phyloP scores from a whole-genome alignment of 192 early-diverging fungal species.

The Piromyces sp. region DNA sequence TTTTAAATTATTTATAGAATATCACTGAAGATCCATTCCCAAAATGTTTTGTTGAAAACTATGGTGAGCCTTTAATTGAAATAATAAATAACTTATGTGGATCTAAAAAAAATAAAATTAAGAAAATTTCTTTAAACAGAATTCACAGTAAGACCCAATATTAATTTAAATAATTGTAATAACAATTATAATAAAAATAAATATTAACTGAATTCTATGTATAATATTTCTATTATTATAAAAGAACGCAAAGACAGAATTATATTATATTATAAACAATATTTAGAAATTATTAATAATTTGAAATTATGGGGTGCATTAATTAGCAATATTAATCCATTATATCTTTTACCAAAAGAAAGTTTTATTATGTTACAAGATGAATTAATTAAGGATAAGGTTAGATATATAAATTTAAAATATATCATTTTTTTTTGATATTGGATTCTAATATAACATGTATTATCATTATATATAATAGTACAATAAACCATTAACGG shows the following conservation, averaged over 20 bases:
- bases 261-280: background rate
- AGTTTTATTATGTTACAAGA: background rate
- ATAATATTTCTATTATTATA: background rate
- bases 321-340: background rate
- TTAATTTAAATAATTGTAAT: too few relatives aligned
- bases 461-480: background rate
- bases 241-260: background rate
- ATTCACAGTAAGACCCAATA: background rate
- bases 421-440: too few relatives aligned
- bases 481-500: background rate
- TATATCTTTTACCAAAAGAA: background rate
- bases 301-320: background rate
- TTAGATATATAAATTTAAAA: background rate
- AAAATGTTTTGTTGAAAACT: background rate
- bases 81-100: background rate
- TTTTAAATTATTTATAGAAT: too few relatives aligned
- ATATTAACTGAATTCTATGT: too few relatives aligned
- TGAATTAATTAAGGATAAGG: background rate
- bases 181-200: too few relatives aligned
- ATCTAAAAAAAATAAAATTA: background rate
- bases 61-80: background rate
- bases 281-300: background rate
- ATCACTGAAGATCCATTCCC: background rate
- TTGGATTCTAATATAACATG: too few relatives aligned
- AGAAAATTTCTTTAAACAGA: background rate